Evolutionary conservation across 306 rosid genomes (phyloP), one percentile per base, ranked within the genome.

Genomic region (Prunus mira): DNA sequence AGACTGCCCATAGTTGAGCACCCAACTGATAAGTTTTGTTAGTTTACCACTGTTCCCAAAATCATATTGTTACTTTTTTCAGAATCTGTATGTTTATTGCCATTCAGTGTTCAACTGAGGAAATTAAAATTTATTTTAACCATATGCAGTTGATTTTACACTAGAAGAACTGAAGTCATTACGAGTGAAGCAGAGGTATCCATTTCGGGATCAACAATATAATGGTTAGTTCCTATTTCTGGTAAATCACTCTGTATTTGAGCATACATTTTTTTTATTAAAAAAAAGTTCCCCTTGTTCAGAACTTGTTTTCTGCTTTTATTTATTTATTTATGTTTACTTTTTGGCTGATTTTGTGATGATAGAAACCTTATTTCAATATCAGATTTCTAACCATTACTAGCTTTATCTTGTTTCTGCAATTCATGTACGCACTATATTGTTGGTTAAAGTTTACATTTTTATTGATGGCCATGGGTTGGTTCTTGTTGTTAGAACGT

Each of bases 141-240:
- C 58, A 19, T 75, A 41, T 73, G 84, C 89, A 95, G 99, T 90
- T 87, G 99, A 95, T 88, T 95, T 95, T 84, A 89, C 97, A 1
- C 9, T 91, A 19, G 22, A 90, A 75, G 99, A 95, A 81, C 76
- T 95, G 34, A 84, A 86, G 85, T 80, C 87, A 24, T 83, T 95
- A 81, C 89, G 90, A 70, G 91, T 88, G 82, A 85, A 84, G 46
- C 99, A 95, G 82, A 90, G 97, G 82, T 95, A 0, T 45, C 45
- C 72, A 45, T 95, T 80, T 80, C 88, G 99, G 67, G 97, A 95
- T 87, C 93, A 87, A 72, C 95, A 89, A 77, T 88, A 69, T 77
- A 90, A 92, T 19, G 99, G 99, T 95, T 62, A 83, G 91, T 80
- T 72, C 67, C 51, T 77, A 34, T 73, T 73, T 22, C n/a, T 10